Percentiles rank a stretch among this genome's conserved stretches.
phyloP scores from a whole-genome alignment of 1,139 yeast genomes.

The Pichia inconspicua region DNA sequence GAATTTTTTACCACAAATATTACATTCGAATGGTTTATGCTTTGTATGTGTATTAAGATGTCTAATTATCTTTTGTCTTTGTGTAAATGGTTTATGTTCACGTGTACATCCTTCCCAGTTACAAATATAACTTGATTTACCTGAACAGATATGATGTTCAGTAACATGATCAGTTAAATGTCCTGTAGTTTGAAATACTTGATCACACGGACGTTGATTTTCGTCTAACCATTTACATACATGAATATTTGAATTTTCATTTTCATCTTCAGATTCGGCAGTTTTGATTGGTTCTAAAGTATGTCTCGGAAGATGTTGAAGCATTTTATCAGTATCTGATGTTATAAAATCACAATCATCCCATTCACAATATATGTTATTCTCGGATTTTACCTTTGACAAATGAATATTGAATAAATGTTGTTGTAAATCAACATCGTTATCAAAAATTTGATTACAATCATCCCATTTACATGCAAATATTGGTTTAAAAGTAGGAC shows the following conservation, averaged over 20 bases:
- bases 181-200: constrained; percentile 42
- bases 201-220: constrained; percentile 35
- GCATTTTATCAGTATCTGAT: constrained; percentile 42
- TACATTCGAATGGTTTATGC: constrained; percentile 67
- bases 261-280: constrained; percentile 1
- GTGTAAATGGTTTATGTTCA: constrained; percentile 53
- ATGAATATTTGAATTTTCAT: constrained; percentile 28
- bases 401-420: constrained; percentile 58
- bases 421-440: constrained; percentile 30
- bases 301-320: constrained; percentile 49
- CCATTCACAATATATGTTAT: constrained; percentile 59
- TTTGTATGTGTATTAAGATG: constrained; percentile 87
- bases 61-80: constrained; percentile 77
- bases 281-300: background rate
- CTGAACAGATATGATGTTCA: constrained; percentile 61
- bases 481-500: background rate
- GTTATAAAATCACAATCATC: constrained; percentile 53
- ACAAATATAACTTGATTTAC: constrained; percentile 64
- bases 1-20: constrained; percentile 59
- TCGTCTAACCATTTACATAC: constrained; percentile 30
- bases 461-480: constrained; percentile 29
- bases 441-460: constrained; percentile 14
- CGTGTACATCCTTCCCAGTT: constrained; percentile 76
- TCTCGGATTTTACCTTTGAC: constrained; percentile 14
- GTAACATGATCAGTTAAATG: constrained; percentile 67